Base-by-base conservation (phyloP, 2,329 filamentous ascomycete genomes). In the Aspergillus glaucus region DNA sequence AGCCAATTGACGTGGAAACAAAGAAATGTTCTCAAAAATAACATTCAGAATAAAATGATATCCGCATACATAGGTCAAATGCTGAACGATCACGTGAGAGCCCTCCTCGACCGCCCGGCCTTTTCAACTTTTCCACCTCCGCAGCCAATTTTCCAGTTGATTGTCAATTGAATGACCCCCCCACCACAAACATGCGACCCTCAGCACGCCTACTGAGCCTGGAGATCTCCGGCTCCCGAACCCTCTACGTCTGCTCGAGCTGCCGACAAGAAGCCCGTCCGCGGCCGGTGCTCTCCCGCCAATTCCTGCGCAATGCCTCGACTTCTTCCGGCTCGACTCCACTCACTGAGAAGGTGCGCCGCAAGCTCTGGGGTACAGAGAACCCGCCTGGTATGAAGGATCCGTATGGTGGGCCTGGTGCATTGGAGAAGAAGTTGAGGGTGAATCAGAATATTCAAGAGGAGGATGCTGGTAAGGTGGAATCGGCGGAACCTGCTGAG, bases 341-440 rank as follows among this genome's bases (percentile, higher is more conserved):
- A 37, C 60, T 75, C 49, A 71, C 70, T 43, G 74, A 78, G 50
- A 71, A 68, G 50, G 56, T 77, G 45, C 72, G 75, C 47, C 63
- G 66, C 52, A 74, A 69, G 57, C 61, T 79, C 51, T 78, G 75
- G 75, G 74, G 75, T 6, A 74, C 72, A 19, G 73, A 78, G 41
- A 67, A 72, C 17, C 74, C 76, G 12, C 75, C 75, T 8, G 76
- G 75, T 21, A 47, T 67, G 24, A 64, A 71, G 47, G 74, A 79
- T 59, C 75, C 75, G 0, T 78, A 79, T 53, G 70, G 67, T 5
- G 67, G 66, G 21, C 59, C 66, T 44, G 66, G 65, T 47, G 56
- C 60, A 9, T 50, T 69, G n/a, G 64, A 64, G 43, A 57, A 62
- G 50, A 56, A 46, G 46, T 56, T 56, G 46, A 55, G 50, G 28